phyloP scores from a whole-genome alignment of 192 early-diverging fungal species.

The Podila epicladia region DNA sequence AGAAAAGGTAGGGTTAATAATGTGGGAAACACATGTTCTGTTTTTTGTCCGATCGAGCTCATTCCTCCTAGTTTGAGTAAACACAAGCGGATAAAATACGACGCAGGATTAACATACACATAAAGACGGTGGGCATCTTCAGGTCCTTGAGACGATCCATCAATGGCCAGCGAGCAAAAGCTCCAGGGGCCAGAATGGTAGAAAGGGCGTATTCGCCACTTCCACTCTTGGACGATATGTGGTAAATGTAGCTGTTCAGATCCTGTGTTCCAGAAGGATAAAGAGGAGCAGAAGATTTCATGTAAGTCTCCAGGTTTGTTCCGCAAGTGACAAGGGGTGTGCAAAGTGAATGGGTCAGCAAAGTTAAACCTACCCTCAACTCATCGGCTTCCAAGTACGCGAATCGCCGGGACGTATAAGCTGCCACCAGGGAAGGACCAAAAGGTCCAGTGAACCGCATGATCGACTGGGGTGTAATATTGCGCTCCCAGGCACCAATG shows the following conservation, averaged over 20 bases:
- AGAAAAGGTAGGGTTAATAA: neutral
- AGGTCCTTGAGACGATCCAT: slow-evolving; percentile 68
- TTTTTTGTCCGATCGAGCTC: neutral
- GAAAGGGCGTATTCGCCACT: slow-evolving; percentile 87
- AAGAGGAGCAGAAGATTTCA: neutral
- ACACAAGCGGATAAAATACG: neutral
- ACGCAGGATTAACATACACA: slow-evolving; percentile 54
- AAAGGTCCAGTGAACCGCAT: slow-evolving; percentile 83
- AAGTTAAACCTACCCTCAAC: slow-evolving; percentile 17
- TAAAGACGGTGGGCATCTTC: slow-evolving; percentile 78
- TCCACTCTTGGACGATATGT: slow-evolving; percentile 79
- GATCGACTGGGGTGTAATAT: slow-evolving; percentile 83
- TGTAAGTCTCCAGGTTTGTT: no score
- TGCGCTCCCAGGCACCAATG: slow-evolving; percentile 76
- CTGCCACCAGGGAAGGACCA: slow-evolving; percentile 69
- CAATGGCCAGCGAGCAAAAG: slow-evolving; percentile 82
- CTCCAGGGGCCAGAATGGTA: slow-evolving; percentile 81
- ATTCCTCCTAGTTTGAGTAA: neutral
- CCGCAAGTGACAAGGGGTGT: no score
- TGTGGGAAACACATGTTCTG: neutral
- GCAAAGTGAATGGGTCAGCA: no score
- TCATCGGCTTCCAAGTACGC: slow-evolving; percentile 73
- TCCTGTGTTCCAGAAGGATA: slow-evolving; percentile 27
- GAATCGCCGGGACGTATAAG: slow-evolving; percentile 72
- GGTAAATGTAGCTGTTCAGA: slow-evolving; percentile 83